Percentiles rank a stretch among this genome's conserved stretches.
phyloP scores from a whole-genome alignment of 208 protist genomes.

The Wallacemonas sp. region DNA sequence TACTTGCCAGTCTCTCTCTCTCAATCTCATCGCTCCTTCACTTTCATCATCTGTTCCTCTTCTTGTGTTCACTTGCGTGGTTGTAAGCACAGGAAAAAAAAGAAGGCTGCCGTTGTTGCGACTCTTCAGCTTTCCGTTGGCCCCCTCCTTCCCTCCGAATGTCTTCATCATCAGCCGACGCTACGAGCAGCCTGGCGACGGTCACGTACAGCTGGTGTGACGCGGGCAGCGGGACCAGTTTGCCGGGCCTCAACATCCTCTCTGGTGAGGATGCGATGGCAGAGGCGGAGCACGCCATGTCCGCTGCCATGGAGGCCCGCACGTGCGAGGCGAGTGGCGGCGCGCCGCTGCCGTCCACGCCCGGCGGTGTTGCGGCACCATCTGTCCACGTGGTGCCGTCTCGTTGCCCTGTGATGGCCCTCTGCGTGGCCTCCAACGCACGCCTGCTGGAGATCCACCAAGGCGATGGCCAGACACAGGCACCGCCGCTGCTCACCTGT shows the following conservation, averaged over 20 bases:
- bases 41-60: too few species aligned
- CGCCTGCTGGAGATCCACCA: slow-evolving; percentile 20
- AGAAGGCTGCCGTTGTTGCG: too few species aligned
- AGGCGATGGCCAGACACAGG: neutral
- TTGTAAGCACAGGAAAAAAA: too few species aligned
- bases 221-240: too few species aligned
- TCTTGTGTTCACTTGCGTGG: too few species aligned
- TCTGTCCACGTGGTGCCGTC: slow-evolving; percentile 21
- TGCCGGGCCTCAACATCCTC: too few species aligned
- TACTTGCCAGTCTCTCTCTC: too few species aligned
- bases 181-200: neutral
- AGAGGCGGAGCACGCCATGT: slow-evolving; percentile 10
- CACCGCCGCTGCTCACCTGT: slow-evolving; percentile 21
- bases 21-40: too few species aligned
- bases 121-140: too few species aligned
- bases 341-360: neutral
- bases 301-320: neutral
- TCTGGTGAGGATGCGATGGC: too few species aligned
- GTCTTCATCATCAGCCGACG: too few species aligned
- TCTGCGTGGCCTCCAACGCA: slow-evolving; percentile 34
- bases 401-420: slow-evolving; percentile 8
- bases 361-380: slow-evolving; percentile 14
- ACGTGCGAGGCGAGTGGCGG: neutral
- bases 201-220: neutral
- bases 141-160: too few species aligned